Evolutionary conservation across 140 eudicot species (phyloP).

Genomic region (Stevia rebaudiana): DNA sequence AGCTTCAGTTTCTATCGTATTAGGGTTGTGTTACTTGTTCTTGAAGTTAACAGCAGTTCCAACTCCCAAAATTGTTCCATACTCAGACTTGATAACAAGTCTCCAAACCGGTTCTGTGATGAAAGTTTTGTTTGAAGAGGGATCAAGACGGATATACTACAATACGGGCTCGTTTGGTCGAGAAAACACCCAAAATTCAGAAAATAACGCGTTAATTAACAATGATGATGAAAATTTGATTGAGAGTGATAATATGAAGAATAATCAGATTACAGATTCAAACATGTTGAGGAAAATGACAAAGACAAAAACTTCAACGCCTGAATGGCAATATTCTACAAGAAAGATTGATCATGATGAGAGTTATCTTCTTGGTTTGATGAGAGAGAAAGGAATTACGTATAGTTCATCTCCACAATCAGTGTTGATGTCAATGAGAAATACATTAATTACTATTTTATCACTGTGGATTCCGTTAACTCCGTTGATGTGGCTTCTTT

Average conservation of each 20-base stretch:
- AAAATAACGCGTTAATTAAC: constrained; percentile 10
- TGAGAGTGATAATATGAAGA: constrained; percentile 22
- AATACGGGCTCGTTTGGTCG: constrained; percentile 34
- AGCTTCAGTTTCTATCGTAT: constrained; percentile 47
- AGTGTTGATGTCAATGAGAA: constrained; percentile 54
- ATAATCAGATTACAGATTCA: constrained; percentile 4
- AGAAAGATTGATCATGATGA: constrained; percentile 90
- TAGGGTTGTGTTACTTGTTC: constrained; percentile 79
- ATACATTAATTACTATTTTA: constrained; percentile 60
- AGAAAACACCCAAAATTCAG: constrained; percentile 24
- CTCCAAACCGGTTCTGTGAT: constrained; percentile 59
- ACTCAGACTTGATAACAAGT: constrained; percentile 67
- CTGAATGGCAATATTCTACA: constrained; percentile 74
- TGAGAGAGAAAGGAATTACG: constrained; percentile 81
- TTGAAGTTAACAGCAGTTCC: constrained; percentile 65
- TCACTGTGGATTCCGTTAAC: constrained; percentile 77
- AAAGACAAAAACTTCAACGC: constrained; percentile 31
- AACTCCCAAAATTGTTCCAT: constrained; percentile 68
- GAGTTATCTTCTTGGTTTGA: constrained; percentile 67
- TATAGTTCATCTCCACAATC: constrained; percentile 93
- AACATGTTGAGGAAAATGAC: constrained; percentile 26
- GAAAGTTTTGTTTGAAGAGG: constrained; percentile 87
- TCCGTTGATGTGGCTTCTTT: constrained; percentile 88
- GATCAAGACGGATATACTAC: constrained; percentile 74
- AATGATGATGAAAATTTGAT: constrained; percentile 20